Evolutionary conservation across 108 stramenopile species (phyloP), one percentile per base, ranked within the genome.

Genomic region (Cyclotella cryptica): DNA sequence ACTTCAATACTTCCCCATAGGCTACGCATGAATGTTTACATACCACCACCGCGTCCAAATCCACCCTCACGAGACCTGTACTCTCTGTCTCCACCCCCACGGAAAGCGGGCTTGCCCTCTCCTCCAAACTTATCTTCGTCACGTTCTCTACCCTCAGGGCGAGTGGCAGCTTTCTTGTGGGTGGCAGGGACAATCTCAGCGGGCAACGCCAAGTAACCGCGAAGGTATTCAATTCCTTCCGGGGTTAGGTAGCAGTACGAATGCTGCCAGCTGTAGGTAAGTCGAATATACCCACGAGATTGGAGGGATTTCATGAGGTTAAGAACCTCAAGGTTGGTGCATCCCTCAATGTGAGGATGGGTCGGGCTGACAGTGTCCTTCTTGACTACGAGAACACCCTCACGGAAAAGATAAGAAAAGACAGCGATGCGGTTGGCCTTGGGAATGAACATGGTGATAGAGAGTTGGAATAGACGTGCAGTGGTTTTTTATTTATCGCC

Each of bases 181-280:
- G 98, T 99, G 46, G 85, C 88, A 47, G 98, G 98, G 26, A 97
- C 96, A 87, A 98, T 96, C 87, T 98, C 98, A 55, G 92, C 89
- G 54, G 98, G 98, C 41, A 99, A 84, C 47, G 89, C 94, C 35
- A 99, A 83, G 89, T 97, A 98, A 49, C 85, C 77, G 18, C 98
- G 89, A 15, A 99, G 88, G 92, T 98, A 99, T 61, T 96, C 97
- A 80, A 99, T 96, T 57, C 98, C 98, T 78, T 95, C 98, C 55
- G 85, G 88, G 27, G 97, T 98, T 63, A 99, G 89, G 90, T 97
- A 98, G 88, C 92, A 97, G 96, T 99, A 99, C 79, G 88, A 87
- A 91, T 97, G 95, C 79, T 97, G 98, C 98, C 98, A 99, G 64
- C 87, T 93, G 93, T 97, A 99, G 69, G 98, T 99, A 72, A 95